Percentiles rank a stretch among this genome's conserved stretches.
Conservation (phyloP, 2,329 filamentous ascomycete genomes). For the Calonectria pseudoreteaudii region DNA sequence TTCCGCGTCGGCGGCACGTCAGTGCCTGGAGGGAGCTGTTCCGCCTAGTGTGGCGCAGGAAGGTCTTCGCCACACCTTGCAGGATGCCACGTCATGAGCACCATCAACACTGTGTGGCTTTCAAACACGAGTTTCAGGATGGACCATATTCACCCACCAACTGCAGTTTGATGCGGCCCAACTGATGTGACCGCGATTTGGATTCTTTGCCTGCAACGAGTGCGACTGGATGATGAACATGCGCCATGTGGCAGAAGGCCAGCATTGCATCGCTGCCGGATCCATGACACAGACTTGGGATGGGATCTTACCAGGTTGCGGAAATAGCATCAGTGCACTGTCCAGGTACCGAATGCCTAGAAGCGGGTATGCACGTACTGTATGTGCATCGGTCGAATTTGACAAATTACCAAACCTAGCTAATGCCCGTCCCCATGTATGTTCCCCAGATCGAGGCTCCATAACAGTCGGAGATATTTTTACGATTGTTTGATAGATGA, state of each 20-base stretch:
- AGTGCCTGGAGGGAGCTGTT: constrained; percentile 41
- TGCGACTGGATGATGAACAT: neutral
- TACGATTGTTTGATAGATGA: neutral
- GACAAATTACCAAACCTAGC: constrained; percentile 4
- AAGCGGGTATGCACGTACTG: constrained; percentile 8
- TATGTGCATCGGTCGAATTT: constrained; percentile 4
- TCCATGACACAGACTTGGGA: neutral
- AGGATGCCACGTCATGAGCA: constrained; percentile 24
- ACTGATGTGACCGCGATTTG: neutral
- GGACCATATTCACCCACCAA: neutral
- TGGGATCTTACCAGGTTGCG: neutral
- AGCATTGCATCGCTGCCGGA: neutral
- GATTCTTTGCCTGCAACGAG: neutral
- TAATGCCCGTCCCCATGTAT: neutral
- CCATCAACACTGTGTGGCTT: constrained; percentile 13
- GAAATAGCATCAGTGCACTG: constrained; percentile 1
- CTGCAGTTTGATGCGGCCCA: neutral
- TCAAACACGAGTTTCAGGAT: constrained; percentile 11
- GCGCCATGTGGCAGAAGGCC: neutral
- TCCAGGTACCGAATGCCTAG: neutral
- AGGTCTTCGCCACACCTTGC: constrained; percentile 38
- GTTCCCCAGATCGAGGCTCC: neutral
- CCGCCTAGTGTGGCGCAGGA: constrained; percentile 37
- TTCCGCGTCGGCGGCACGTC: constrained; percentile 37
- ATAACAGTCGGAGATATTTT: neutral